Conservation (phyloP, 306 rosid genomes). For the Fagus sylvatica region DNA sequence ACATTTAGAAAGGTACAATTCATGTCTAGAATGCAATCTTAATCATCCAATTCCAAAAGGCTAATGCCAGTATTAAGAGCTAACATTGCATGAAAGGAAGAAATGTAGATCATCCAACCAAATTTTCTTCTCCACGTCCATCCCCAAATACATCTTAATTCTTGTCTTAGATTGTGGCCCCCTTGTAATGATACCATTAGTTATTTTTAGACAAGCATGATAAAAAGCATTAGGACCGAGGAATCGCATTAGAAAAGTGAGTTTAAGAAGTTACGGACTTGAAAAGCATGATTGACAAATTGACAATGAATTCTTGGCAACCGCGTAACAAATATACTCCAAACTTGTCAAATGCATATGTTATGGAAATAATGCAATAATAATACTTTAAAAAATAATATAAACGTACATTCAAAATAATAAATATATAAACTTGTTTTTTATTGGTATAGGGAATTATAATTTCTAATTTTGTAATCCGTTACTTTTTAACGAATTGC, state of each 20-base stretch:
- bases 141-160: constrained; percentile 1
- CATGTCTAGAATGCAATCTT: constrained; percentile 8
- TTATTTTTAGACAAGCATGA: constrained; percentile 26
- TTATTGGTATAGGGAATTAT: neutral
- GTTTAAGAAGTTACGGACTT: too few relatives aligned
- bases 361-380: too few relatives aligned
- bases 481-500: too few relatives aligned
- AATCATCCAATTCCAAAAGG: neutral
- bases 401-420: too few relatives aligned
- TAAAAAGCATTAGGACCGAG: constrained; percentile 9
- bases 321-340: too few relatives aligned
- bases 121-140: constrained; percentile 4
- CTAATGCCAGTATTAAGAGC: neutral
- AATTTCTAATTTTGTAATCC: neutral
- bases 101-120: neutral
- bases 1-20: neutral
- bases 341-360: too few relatives aligned
- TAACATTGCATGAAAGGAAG: too few relatives aligned
- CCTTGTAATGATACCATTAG: constrained; percentile 9
- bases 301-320: too few relatives aligned
- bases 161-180: constrained; percentile 29
- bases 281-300: too few relatives aligned
- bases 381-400: too few relatives aligned
- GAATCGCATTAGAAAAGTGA: too few relatives aligned
- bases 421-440: neutral